Base-by-base conservation (phyloP, 192 early-diverging fungal species). In the Diversispora eburnea region DNA sequence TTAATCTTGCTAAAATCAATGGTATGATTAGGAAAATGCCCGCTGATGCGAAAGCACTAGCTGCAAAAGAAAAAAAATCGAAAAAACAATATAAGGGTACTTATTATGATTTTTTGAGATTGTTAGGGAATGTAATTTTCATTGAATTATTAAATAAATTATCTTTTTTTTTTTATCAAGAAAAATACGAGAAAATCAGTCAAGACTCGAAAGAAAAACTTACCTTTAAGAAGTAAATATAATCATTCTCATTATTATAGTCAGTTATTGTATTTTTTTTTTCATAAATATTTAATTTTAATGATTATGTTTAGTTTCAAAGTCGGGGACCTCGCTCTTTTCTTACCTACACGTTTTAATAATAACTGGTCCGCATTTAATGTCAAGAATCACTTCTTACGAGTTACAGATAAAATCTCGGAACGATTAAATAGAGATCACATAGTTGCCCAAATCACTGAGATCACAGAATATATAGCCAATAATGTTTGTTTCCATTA, bases 311-410 rank as follows among this genome's bases (percentile, higher is more conserved):
- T 25, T 70, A 83, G 82, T 52, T 88, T 88, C 74, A 88, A 86
- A 73, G 77, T 82, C 8, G 83, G 82, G 3, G 86, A 88, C 47
- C 46, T 88, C 12, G 85, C 84, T 13, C 62, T 88, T 10, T 88
- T 88, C 69, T 51, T 86, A 33, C 86, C 86, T 8, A 88, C 86
- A 0, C 84, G 84, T 2, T 88, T 88, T 75, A 88, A 86, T 48
- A 80, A 86, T 70, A 84, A 83, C 42, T 82, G 81, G 5, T 84
- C 84, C 0, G 25, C 25, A 33, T 33, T 33, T 2, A 33, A 33
- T 2, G 25, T 33, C 25, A 33, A 33, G 25, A 78, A 88, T 72
- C 86, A 83, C 59, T 88, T 86, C 60, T 79, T 88, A 66, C 60
- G 81, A 17, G 75, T 76, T 57, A 82, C 78, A 0, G 82, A 81